Conservation (phyloP, 2,329 filamentous ascomycete species). For the Thelonectria olida region DNA sequence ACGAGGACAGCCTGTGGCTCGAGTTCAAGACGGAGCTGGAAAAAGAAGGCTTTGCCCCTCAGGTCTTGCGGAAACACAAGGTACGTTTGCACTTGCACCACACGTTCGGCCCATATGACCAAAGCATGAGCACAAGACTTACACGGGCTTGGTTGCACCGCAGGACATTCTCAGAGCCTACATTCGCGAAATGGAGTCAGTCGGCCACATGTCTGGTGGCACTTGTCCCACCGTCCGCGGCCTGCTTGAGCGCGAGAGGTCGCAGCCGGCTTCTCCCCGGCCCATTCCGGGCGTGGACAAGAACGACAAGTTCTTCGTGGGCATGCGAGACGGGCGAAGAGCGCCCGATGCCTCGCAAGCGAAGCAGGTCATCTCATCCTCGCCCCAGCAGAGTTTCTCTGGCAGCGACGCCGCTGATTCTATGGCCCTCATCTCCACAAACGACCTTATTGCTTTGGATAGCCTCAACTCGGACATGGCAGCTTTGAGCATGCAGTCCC, state of each 20-base stretch:
- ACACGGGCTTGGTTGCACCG: neutral
- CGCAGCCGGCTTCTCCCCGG: constrained; percentile 44
- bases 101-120: constrained; percentile 4
- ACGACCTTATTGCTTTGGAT: constrained; percentile 61
- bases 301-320: constrained; percentile 54
- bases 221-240: constrained; percentile 61
- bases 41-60: constrained; percentile 65
- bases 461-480: constrained; percentile 52
- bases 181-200: constrained; percentile 66
- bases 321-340: constrained; percentile 50
- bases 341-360: constrained; percentile 45
- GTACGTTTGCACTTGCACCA: constrained; percentile 48
- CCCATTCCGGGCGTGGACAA: constrained; percentile 47
- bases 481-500: constrained; percentile 51
- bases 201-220: constrained; percentile 53
- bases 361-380: constrained; percentile 46
- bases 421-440: constrained; percentile 62
- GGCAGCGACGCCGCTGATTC: constrained; percentile 46
- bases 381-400: constrained; percentile 47
- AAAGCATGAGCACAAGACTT: neutral
- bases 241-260: constrained; percentile 57
- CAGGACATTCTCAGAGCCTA: constrained; percentile 69
- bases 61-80: constrained; percentile 66
- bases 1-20: constrained; percentile 65
- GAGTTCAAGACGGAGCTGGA: constrained; percentile 67